phyloP scores from a whole-genome alignment of 352 stramenopile genomes.

The Phytophthora megakarya region DNA sequence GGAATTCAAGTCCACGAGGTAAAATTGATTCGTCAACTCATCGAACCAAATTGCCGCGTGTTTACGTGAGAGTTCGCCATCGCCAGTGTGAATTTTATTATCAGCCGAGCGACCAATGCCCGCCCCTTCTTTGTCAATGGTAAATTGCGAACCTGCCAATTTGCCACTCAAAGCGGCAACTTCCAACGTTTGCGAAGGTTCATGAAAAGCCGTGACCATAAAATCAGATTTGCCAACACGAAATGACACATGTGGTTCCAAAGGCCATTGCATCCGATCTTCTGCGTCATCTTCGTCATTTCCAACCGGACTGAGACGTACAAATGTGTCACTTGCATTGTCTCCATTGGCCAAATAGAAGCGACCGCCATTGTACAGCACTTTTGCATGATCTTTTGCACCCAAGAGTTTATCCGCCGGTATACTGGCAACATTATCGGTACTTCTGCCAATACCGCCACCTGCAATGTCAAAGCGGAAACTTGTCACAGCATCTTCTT shows the following conservation, averaged over 20 bases:
- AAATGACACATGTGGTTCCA: slow-evolving; percentile 65
- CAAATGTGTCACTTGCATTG: slow-evolving; percentile 66
- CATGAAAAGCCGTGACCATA: slow-evolving; percentile 60
- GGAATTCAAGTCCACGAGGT: slow-evolving; percentile 85
- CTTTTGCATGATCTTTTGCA: slow-evolving; percentile 51
- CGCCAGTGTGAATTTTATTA: slow-evolving; percentile 93
- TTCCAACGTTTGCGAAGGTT: slow-evolving; percentile 57
- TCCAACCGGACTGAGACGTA: slow-evolving; percentile 54
- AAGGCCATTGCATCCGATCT: slow-evolving; percentile 81
- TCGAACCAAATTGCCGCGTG: slow-evolving; percentile 95
- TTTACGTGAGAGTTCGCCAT: slow-evolving; percentile 94
- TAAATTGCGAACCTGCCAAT: slow-evolving; percentile 74
- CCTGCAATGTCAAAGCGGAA: slow-evolving; percentile 64
- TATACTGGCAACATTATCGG: slow-evolving; percentile 66
- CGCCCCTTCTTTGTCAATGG: slow-evolving; percentile 83
- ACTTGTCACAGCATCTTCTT: slow-evolving; percentile 76
- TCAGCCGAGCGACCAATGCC: slow-evolving; percentile 88
- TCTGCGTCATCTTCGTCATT: slow-evolving; percentile 48
- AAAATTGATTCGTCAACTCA: slow-evolving; percentile 74
- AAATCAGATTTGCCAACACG: slow-evolving; percentile 87
- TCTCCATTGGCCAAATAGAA: slow-evolving; percentile 73
- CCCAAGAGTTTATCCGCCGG: slow-evolving; percentile 74
- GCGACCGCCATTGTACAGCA: slow-evolving; percentile 57
- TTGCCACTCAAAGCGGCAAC: slow-evolving; percentile 67
- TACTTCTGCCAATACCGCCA: slow-evolving; percentile 58